Evolutionary conservation across 2,329 filamentous ascomycete genomes (phyloP), one percentile per base, ranked within the genome.

Genomic region (Cercospora zeina): DNA sequence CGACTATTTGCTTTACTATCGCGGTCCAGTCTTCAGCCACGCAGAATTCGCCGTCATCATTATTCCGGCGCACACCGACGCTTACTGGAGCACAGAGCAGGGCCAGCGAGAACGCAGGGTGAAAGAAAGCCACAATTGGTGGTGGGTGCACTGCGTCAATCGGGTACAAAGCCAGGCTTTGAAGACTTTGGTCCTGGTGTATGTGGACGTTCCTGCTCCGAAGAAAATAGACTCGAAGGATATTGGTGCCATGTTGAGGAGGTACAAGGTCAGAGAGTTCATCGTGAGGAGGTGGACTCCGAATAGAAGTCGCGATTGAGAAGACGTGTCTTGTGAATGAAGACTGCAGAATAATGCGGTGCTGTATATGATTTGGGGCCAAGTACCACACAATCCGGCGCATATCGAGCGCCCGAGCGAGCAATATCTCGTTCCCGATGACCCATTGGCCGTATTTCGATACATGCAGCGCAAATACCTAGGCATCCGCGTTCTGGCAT

Each of bases 1-100:
- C 9, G 95, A 99, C 75, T 97, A 91, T 80, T 80, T 99, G n/a
- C 83, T 99, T 7, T 99, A 99, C 77, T 88, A 91, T 61, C 88
- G 92, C 19, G 95, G 95, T 0, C 95, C 95, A 0, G 93, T 95
- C 0, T 97, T 99, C 75, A 87, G 91, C 21, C 95, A 99, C 73
- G 95, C 95, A 21, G 92, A 97, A 72, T 99, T 97, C 73, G 93
- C 91, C 0, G 79, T 97, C 47, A 82, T 93, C 24, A 86, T 99
- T 42, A 74, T 97, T 3, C 93, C 95, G 0, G 88, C 91, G 0
- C 97, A 96, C 73, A 87, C 78, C 6, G 80, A 95, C 72, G 73
- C 84, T 0, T 87, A 88, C 71, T 97, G 93, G 92, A 79, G 75
- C 1, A 72, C 72, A 10, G 78, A 79, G 27, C 79, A 77, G 8